These are phyloP conservation scores for Auricularia sp. DNA, from an alignment of 768 basidiomycete genomes.

Conservation along the genomic window DNA sequence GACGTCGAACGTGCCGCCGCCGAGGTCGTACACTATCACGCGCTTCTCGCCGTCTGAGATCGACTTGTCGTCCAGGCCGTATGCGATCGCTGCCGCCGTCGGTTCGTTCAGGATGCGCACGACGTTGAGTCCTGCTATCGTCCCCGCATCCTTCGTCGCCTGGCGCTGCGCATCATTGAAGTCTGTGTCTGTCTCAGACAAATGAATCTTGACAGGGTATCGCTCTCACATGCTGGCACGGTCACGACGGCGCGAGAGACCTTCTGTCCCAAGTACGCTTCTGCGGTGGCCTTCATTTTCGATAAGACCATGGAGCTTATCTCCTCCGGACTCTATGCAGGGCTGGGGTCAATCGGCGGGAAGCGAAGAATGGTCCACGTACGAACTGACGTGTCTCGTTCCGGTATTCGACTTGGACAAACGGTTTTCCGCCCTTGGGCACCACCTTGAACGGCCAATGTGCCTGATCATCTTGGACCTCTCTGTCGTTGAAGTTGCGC, in stretches of 20 bases:
- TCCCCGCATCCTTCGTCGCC: slow-evolving; percentile 38
- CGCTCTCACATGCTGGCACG: slow-evolving; percentile 29
- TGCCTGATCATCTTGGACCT: slow-evolving; percentile 30
- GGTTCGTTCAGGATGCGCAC: slow-evolving; percentile 42
- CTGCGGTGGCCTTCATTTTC: slow-evolving; percentile 42
- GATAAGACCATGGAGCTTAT: slow-evolving; percentile 33
- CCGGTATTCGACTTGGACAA: slow-evolving; percentile 34
- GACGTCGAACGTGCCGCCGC: slow-evolving; percentile 34
- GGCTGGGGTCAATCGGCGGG: background rate
- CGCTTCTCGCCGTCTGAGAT: slow-evolving; percentile 26
- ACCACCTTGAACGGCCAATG: slow-evolving; percentile 33
- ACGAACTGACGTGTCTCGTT: slow-evolving; percentile 34
- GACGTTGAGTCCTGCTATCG: slow-evolving; percentile 37
- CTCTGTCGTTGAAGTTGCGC: slow-evolving; percentile 22
- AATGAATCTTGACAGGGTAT: too few relatives aligned
- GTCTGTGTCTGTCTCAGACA: slow-evolving; percentile 11
- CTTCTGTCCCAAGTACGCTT: slow-evolving; percentile 36
- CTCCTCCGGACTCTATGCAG: slow-evolving; percentile 30
- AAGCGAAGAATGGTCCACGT: slow-evolving; percentile 9
- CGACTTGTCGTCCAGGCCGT: slow-evolving; percentile 36
- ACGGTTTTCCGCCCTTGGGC: slow-evolving; percentile 30
- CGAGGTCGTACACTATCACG: slow-evolving; percentile 33
- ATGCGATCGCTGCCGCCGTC: slow-evolving; percentile 40
- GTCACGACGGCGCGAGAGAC: slow-evolving; percentile 38
- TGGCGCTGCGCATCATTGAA: slow-evolving; percentile 41